Conservation (phyloP, 1,139 yeast genomes). For the Taphrina betulina region DNA sequence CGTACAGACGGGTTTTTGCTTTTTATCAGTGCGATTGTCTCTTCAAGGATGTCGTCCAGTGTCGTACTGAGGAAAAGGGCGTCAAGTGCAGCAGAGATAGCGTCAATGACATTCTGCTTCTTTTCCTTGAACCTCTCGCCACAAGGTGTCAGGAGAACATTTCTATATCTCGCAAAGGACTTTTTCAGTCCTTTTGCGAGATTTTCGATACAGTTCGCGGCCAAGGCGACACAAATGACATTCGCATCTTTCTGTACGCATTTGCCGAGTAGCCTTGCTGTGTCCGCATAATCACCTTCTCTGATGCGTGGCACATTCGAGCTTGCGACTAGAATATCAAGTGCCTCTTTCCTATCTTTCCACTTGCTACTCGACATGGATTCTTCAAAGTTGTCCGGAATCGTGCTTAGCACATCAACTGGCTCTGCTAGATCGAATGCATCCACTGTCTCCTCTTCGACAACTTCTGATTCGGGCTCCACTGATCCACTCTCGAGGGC, state of each 20-base stretch:
- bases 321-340: conserved; percentile 63
- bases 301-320: conserved; percentile 53
- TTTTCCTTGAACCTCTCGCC: conserved; percentile 86
- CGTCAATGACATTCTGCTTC: conserved; percentile 72
- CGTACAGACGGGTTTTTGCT: conserved; percentile 85
- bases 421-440: conserved; percentile 58
- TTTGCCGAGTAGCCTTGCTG: conserved; percentile 63
- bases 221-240: conserved; percentile 77
- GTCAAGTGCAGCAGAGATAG: conserved; percentile 65
- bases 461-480: conserved; percentile 42
- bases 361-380: conserved; percentile 67
- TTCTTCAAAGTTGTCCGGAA: conserved; percentile 62
- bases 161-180: conserved; percentile 57
- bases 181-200: conserved; percentile 67
- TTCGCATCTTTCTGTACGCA: conserved; percentile 81
- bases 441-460: conserved; percentile 46
- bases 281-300: conserved; percentile 66
- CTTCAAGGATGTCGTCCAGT: conserved; percentile 64
- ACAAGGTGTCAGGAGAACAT: conserved; percentile 58
- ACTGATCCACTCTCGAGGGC: conserved; percentile 37
- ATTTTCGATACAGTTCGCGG: conserved; percentile 65
- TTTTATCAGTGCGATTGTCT: conserved; percentile 55
- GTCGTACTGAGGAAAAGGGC: conserved; percentile 53
- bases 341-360: conserved; percentile 87
- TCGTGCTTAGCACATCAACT: conserved; percentile 60